These are phyloP conservation scores for Botrytis aclada DNA, from an alignment of 2,329 filamentous ascomycete genomes.

Conservation along the genomic window DNA sequence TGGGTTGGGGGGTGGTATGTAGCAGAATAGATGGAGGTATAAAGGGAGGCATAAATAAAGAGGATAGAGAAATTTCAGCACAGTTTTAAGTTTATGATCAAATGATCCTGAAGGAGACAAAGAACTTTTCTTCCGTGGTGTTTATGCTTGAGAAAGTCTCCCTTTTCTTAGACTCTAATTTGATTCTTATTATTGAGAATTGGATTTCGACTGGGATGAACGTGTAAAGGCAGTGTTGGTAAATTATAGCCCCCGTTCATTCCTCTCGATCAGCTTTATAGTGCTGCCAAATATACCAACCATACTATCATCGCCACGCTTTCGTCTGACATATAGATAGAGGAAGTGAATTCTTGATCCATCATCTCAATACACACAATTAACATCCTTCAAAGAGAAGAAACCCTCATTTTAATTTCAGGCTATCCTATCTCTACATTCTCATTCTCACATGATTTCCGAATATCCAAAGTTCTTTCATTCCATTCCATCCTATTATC, in stretches of 20 bases:
- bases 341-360: background rate
- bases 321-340: background rate
- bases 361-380: background rate
- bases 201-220: background rate
- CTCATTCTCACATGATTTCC: background rate
- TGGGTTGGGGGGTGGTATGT: background rate
- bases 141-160: background rate
- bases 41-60: background rate
- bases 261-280: background rate
- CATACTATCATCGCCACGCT: background rate
- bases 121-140: background rate
- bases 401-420: background rate
- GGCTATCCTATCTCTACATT: background rate
- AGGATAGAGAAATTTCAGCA: background rate
- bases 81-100: background rate
- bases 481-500: background rate
- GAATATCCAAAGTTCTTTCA: background rate
- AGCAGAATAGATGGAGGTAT: background rate
- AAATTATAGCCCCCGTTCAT: background rate
- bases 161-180: background rate
- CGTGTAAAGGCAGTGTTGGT: background rate
- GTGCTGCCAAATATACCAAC: background rate
- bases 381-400: background rate
- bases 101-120: background rate
- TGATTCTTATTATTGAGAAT: background rate